These are phyloP conservation scores for Nakaseomyces nivariensis DNA, from an alignment of 1,139 yeast species.

Conservation along the genomic window DNA sequence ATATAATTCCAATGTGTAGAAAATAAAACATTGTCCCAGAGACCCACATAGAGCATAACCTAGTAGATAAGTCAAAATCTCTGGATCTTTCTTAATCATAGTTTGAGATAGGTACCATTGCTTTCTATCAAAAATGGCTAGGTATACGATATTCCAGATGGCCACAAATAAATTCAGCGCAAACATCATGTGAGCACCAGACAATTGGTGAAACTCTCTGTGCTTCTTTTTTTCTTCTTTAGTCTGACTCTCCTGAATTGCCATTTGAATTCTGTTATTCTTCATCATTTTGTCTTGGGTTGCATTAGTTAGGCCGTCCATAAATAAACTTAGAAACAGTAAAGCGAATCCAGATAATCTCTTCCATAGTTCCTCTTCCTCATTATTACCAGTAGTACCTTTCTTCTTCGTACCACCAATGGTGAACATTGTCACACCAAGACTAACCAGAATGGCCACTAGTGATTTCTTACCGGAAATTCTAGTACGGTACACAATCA, in stretches of 20 bases:
- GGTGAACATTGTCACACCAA: constrained; percentile 77
- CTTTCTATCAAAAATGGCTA: constrained; percentile 19
- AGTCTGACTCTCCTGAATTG: constrained; percentile 43
- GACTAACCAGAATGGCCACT: constrained; percentile 67
- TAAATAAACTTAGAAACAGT: constrained; percentile 51
- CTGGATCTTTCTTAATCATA: constrained; percentile 36
- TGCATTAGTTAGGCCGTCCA: constrained; percentile 89
- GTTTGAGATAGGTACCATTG: constrained; percentile 14
- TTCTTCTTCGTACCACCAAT: constrained; percentile 28
- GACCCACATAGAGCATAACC: constrained; percentile 76
- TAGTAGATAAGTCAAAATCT: constrained; percentile 48
- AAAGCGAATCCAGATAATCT: constrained; percentile 47
- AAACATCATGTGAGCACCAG: constrained; percentile 86
- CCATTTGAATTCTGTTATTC: constrained; percentile 6
- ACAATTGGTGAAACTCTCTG: constrained; percentile 31
- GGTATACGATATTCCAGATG: constrained; percentile 36
- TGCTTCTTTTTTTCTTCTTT: constrained; percentile 42
- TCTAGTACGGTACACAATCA: constrained; percentile 56
- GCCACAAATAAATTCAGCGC: constrained; percentile 46
- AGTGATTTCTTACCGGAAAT: constrained; percentile 70
- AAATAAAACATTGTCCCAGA: constrained; percentile 85
- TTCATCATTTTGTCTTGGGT: constrained; percentile 82
- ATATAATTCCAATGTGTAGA: constrained; percentile 69
- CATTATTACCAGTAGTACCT: background rate
- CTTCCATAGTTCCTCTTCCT: background rate